Evolutionary conservation across 2,329 filamentous ascomycete species (phyloP), one percentile per base, ranked within the genome.

Genomic region (Cladosporium sp.): DNA sequence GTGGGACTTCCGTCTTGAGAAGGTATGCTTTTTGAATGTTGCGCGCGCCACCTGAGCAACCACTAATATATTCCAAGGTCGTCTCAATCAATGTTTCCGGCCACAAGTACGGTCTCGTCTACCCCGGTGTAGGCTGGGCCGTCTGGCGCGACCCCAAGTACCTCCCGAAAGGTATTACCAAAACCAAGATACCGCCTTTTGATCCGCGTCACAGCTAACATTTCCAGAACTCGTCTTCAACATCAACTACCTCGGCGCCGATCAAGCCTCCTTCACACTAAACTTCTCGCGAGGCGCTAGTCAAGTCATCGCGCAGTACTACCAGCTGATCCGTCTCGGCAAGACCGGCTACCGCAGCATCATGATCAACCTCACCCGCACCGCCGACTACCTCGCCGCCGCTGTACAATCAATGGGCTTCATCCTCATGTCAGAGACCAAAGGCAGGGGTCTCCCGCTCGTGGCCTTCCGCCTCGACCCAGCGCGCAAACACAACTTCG

Each of bases 231-330:
- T 97, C 25, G 92, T 98, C 73, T 98, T 98, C 87, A 97, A 97
- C 85, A 97, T 98, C 86, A 97, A 97, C 85, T 98, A 98, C 81
- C 89, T 97, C 6, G 94, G 94, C 58, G 93, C 94, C 13, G 92
- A 97, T 76, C 94, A 98, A 78, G 90, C 93, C 2, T 97, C 92
- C 3, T 97, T 97, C 81, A 97, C 94, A 0, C 88, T 98, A 66
- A 98, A 98, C 84, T 98, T 98, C 83, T 96, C 91, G 76, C 96
- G 97, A 78, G 93, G 93, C 65, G 94, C 94, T 14, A 92, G 90
- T 6, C 93, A 97, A 76, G 91, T 97, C 74, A 96, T 98, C 68
- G 94, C 92, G 30, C 94, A 98, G 80, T 98, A 97, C 82, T 97
- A 98, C 82, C 93, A 97, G 81, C 86, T 98, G 75, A 97, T 97